Evolutionary conservation across 352 stramenopile genomes (phyloP), one percentile per base, ranked within the genome.

Genomic region (Pythium oligandrum): DNA sequence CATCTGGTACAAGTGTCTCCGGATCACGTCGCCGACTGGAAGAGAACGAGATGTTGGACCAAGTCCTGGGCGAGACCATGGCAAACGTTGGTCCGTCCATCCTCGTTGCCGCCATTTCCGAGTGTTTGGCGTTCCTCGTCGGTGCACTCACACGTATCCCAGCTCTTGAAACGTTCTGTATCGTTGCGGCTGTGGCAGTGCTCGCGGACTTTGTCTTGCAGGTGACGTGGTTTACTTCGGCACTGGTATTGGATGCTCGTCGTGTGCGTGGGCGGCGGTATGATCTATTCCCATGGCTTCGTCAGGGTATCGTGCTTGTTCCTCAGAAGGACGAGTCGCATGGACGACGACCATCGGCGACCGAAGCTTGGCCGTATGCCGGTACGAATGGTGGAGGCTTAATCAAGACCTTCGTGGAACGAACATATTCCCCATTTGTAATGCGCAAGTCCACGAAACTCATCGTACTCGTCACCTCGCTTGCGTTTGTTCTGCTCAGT

Each of bases 141-240:
- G 88, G 86, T 40, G 73, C 72, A 9, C 63, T 92, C 7, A 96
- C 88, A 0, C 69, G 82, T n/a, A 96, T 96, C 51, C 88, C 88
- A 4, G 88, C 88, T 9, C 68, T 96, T 2, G 72, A 74, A 37
- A 89, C 87, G 54, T 96, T 96, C 45, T 96, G 86, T 44, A 65
- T 90, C 10, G 85, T 96, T 4, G 88, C 88, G 2, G 78, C 85
- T 0, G 55, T 93, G 4, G 85, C 88, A 5, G 88, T 96, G 5
- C 56, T 88, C 30, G 70, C 74, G 2, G 74, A 96, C 54, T 91
- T 94, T 49, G 56, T 74, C 34, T 71, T 96, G 45, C 88, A 96
- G 60, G 72, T 96, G 40, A 93, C 85, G 9, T 96, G 83, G 85
- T 96, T 96, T 60, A 71, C 83, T 5, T 79, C 86, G 2, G 85